Conservation (phyloP, 768 basidiomycete genomes). For the Auricularia auricula-judae region DNA sequence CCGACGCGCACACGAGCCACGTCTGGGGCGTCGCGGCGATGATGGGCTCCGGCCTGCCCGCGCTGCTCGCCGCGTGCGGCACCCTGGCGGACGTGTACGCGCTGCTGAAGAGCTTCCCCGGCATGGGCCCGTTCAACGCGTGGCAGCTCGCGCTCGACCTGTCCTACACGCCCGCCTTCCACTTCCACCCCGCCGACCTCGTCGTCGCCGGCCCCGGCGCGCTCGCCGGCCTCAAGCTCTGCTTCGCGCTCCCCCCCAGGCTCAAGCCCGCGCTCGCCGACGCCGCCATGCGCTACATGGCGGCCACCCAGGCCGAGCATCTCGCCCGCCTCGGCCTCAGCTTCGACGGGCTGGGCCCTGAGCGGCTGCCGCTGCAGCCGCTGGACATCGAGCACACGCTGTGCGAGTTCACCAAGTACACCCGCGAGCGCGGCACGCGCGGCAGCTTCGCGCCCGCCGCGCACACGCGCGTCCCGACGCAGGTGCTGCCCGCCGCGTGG, state of each 20-base stretch:
- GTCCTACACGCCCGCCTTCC: conserved; percentile 37
- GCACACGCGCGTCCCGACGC: conserved; percentile 16
- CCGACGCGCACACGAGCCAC: conserved; percentile 43
- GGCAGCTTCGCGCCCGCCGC: conserved; percentile 27
- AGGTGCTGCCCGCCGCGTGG: conserved; percentile 46
- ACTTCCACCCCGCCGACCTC: conserved; percentile 59
- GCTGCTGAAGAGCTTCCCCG: conserved; percentile 38
- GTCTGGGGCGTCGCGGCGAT: conserved; percentile 44
- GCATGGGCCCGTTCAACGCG: conserved; percentile 65
- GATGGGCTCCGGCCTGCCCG: conserved; percentile 44
- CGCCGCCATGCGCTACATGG: conserved; percentile 50
- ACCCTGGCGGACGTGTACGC: conserved; percentile 57
- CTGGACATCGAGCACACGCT: conserved; percentile 70
- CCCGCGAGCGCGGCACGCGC: conserved; percentile 26
- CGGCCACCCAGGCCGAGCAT: conserved; percentile 44
- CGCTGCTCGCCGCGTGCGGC: conserved; percentile 34
- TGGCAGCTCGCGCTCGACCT: conserved; percentile 57
- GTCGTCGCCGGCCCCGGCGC: conserved; percentile 62
- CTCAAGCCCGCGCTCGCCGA: neutral
- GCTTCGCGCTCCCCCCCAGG: conserved; percentile 36
- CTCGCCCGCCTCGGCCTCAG: conserved; percentile 47
- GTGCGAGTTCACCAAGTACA: conserved; percentile 72
- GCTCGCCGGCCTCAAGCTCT: conserved; percentile 50
- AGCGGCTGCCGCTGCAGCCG: conserved; percentile 36
- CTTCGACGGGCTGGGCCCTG: conserved; percentile 41